Percentiles rank a stretch among this genome's conserved stretches.
Conservation (phyloP, 2,329 filamentous ascomycete genomes). For the Sclerotinia nivalis region DNA sequence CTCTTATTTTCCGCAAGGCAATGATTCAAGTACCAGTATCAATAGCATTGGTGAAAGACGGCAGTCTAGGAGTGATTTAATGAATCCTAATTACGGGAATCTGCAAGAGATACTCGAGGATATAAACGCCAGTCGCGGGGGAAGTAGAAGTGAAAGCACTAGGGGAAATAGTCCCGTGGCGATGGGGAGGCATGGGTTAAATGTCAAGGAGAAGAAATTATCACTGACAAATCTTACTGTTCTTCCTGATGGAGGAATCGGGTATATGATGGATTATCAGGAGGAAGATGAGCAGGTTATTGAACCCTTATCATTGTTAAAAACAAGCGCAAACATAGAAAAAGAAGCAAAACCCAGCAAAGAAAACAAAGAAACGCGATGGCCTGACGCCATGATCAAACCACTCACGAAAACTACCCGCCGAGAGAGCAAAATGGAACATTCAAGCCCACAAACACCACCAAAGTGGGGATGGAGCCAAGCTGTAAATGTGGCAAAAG, state of each 20-base stretch:
- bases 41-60: slow-evolving; percentile 14
- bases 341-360: neutral
- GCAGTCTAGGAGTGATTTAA: slow-evolving; percentile 6
- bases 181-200: slow-evolving; percentile 11
- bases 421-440: slow-evolving; percentile 32
- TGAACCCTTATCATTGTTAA: neutral
- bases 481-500: slow-evolving; percentile 2
- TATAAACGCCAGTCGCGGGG: slow-evolving; percentile 2
- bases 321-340: neutral
- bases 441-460: slow-evolving; percentile 32
- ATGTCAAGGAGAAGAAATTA: slow-evolving; percentile 18
- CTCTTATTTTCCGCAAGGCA: slow-evolving; percentile 6
- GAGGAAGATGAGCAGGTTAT: neutral
- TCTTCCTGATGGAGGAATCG: slow-evolving; percentile 15
- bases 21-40: slow-evolving; percentile 9
- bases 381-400: slow-evolving; percentile 33
- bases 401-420: slow-evolving; percentile 21
- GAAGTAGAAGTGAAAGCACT: neutral
- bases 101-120: slow-evolving; percentile 14
- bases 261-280: neutral
- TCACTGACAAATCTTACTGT: slow-evolving; percentile 2
- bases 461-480: slow-evolving; percentile 26
- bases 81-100: slow-evolving; percentile 12
- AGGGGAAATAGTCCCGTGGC: slow-evolving; percentile 11
- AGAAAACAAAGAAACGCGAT: slow-evolving; percentile 18